Conservation (phyloP, 2,329 filamentous ascomycete species). For the Ophiostoma triangulosporum region DNA sequence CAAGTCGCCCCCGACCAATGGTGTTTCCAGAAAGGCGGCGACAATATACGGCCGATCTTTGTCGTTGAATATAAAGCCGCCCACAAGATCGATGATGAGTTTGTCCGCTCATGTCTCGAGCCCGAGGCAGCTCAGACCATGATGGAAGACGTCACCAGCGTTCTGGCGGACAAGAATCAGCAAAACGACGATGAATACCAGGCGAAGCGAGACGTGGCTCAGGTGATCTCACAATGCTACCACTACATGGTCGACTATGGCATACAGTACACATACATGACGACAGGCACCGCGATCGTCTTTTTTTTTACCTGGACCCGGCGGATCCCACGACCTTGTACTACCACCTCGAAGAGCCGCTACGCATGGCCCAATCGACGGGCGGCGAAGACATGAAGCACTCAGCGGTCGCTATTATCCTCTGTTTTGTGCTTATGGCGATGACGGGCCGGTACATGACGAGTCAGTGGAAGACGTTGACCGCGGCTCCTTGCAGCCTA, state of each 20-base stretch:
- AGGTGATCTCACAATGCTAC: constrained; percentile 2
- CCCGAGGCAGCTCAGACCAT: neutral
- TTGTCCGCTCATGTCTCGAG: neutral
- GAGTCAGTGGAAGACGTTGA: too few species aligned
- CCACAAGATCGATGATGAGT: constrained; percentile 4
- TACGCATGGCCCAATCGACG: too few species aligned
- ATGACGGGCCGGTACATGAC: too few species aligned
- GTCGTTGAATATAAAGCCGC: constrained; percentile 9
- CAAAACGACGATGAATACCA: neutral
- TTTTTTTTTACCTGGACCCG: constrained; percentile 6
- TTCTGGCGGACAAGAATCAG: neutral
- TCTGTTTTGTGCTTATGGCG: too few species aligned
- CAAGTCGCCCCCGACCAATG: too few species aligned
- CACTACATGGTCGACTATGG: constrained; percentile 11
- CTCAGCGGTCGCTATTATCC: too few species aligned
- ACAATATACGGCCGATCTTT: constrained; percentile 15
- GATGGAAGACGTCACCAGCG: constrained; percentile 2
- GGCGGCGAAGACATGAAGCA: too few species aligned
- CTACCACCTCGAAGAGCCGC: constrained; percentile 7
- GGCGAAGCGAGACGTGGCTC: constrained; percentile 2
- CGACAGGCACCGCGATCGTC: constrained; percentile 2
- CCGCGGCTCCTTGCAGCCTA: too few species aligned
- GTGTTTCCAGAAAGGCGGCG: constrained; percentile 4
- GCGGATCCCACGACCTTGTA: constrained; percentile 2
- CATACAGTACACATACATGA: constrained; percentile 6